These are phyloP conservation scores for Kwoniella botswanensis DNA, from an alignment of 768 basidiomycete species.

Conservation along the genomic window DNA sequence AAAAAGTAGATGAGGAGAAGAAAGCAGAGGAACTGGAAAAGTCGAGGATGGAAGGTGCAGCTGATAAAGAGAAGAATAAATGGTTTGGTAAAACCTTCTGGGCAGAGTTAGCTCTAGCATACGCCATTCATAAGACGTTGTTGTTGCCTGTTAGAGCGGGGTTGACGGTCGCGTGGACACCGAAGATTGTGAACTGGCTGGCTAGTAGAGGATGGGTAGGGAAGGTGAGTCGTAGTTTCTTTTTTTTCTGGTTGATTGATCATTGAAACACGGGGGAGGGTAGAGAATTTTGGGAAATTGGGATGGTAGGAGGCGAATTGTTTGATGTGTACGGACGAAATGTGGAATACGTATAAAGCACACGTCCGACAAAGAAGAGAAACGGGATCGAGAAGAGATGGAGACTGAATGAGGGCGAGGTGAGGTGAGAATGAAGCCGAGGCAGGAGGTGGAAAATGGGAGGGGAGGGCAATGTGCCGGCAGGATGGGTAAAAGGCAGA, in stretches of 20 bases:
- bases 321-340: too few relatives aligned
- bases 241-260: too few relatives aligned
- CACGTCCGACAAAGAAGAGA: too few relatives aligned
- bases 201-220: constrained; percentile 76
- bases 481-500: background rate
- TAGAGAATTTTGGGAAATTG: too few relatives aligned
- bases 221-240: constrained; percentile 43
- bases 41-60: background rate
- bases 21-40: constrained; percentile 8
- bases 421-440: too few relatives aligned
- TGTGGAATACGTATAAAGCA: too few relatives aligned
- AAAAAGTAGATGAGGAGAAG: constrained; percentile 34
- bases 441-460: too few relatives aligned
- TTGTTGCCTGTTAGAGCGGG: constrained; percentile 89
- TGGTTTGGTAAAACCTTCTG: constrained; percentile 69
- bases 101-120: constrained; percentile 90
- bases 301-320: too few relatives aligned
- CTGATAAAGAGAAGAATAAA: constrained; percentile 18
- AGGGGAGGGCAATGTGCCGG: too few relatives aligned
- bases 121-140: constrained; percentile 92
- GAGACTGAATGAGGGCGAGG: too few relatives aligned
- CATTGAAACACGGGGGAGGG: too few relatives aligned
- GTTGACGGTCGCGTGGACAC: constrained; percentile 82
- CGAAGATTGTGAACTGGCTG: constrained; percentile 83
- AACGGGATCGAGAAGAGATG: too few relatives aligned